Percentiles rank a stretch among this genome's conserved stretches.
Evolutionary conservation across 2,329 filamentous ascomycete genomes (phyloP).

Genomic region (Penicillium expansum): DNA sequence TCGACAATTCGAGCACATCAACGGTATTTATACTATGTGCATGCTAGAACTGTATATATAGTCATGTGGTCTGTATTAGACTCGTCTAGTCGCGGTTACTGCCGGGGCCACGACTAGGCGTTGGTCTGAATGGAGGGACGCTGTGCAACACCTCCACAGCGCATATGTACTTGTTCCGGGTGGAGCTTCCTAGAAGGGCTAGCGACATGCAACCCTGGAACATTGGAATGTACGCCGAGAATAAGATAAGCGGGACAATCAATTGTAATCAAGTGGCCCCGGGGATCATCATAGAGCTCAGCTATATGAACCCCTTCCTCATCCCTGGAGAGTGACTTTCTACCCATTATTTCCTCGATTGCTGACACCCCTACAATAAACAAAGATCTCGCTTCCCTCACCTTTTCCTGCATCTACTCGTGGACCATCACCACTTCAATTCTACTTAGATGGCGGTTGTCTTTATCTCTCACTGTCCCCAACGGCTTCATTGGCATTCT

Average conservation of each 20-base stretch:
- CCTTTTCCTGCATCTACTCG: conserved; percentile 8
- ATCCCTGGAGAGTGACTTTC: conserved; percentile 1
- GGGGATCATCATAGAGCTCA: conserved; percentile 1
- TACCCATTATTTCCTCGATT: not conserved
- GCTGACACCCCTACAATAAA: conserved; percentile 7
- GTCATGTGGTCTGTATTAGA: not conserved
- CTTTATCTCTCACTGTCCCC: conserved; percentile 31
- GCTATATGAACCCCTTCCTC: conserved; percentile 20
- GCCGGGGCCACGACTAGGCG: not conserved
- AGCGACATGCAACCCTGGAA: conserved; percentile 8
- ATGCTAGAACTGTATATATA: not conserved
- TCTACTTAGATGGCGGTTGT: conserved; percentile 34
- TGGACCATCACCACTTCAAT: conserved; percentile 18
- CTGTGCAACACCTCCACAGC: not conserved
- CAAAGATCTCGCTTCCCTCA: not conserved
- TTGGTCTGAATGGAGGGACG: not conserved
- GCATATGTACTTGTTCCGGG: conserved; percentile 10
- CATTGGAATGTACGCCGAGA: not conserved
- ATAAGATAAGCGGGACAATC: conserved; percentile 12
- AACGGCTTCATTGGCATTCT: conserved; percentile 32
- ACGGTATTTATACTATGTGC: not conserved
- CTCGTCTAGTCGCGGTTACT: not conserved
- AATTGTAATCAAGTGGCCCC: not conserved
- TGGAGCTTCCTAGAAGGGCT: conserved; percentile 26
- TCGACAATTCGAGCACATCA: not conserved